phyloP scores from a whole-genome alignment of 2,329 filamentous ascomycete genomes.

The Aureobasidium lini region DNA sequence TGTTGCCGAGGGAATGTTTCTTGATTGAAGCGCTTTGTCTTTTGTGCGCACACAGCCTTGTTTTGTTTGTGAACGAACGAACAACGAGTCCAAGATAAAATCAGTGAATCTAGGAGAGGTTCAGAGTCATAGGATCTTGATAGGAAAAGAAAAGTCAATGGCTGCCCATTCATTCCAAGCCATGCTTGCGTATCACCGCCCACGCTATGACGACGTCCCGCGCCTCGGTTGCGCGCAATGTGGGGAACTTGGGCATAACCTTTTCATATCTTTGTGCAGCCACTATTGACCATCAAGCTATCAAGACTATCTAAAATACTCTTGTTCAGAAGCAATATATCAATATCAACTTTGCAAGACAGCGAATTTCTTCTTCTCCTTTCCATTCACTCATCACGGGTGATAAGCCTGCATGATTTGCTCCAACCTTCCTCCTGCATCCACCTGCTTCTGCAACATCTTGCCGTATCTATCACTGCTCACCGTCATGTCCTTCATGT shows the following conservation, averaged over 20 bases:
- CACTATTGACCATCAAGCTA: neutral
- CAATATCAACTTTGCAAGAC: neutral
- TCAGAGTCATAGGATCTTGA: neutral
- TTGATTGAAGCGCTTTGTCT: neutral
- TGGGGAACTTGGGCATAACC: neutral
- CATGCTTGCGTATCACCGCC: neutral
- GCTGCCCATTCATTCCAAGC: neutral
- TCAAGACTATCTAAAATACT: neutral
- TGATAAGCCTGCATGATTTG: constrained; percentile 2
- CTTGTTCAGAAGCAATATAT: neutral
- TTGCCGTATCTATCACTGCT: neutral
- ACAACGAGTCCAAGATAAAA: neutral
- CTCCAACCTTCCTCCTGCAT: neutral
- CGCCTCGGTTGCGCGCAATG: neutral
- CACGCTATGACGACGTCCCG: constrained; percentile 3
- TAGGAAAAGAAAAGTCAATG: constrained; percentile 3
- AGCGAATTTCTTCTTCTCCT: neutral
- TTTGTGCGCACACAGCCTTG: neutral
- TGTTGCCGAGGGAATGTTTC: neutral
- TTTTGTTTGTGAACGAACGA: neutral
- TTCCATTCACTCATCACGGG: neutral
- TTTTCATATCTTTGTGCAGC: neutral
- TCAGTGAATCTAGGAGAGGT: neutral
- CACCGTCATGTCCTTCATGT: neutral
- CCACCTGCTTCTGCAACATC: neutral